Conservation (phyloP, 139 green algal genomes). For the Nannochloris sp. region DNA sequence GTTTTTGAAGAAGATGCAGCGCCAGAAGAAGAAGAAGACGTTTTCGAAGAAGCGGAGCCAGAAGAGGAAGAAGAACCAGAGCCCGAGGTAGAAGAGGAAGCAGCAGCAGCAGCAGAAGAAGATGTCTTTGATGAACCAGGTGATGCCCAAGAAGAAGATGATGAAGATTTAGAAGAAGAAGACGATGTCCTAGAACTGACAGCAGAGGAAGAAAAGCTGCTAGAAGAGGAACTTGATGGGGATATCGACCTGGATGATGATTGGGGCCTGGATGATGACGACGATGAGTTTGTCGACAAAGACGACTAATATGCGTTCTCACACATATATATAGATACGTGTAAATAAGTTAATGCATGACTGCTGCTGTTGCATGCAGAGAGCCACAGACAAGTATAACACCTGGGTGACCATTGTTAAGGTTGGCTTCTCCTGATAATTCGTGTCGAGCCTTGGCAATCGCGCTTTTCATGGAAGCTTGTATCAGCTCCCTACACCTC, state of each 20-base stretch:
- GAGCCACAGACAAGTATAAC: constrained; percentile 62
- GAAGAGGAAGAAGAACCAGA: neutral
- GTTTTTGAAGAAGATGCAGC: neutral
- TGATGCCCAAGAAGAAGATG: neutral
- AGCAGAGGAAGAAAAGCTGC: constrained; percentile 27
- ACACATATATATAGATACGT: too few species aligned
- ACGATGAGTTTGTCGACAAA: neutral
- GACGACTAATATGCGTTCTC: too few species aligned
- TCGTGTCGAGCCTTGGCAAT: constrained; percentile 48
- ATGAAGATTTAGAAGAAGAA: neutral
- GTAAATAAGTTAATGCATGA: constrained; percentile 4
- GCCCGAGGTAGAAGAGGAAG: neutral
- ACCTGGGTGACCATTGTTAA: neutral
- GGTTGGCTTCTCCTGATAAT: constrained; percentile 17
- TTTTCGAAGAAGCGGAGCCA: constrained; percentile 1
- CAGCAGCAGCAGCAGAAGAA: neutral
- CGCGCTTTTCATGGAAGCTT: constrained; percentile 49
- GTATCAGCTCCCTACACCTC: constrained; percentile 47
- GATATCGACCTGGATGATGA: constrained; percentile 47
- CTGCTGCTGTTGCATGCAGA: constrained; percentile 57
- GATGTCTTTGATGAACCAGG: neutral
- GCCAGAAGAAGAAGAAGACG: neutral
- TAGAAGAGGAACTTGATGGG: constrained; percentile 21
- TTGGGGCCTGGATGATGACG: constrained; percentile 46
- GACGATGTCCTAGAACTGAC: constrained; percentile 12